Evolutionary conservation across 2,329 filamentous ascomycete species (phyloP).

Genomic region (Aspergillus alliaceus): DNA sequence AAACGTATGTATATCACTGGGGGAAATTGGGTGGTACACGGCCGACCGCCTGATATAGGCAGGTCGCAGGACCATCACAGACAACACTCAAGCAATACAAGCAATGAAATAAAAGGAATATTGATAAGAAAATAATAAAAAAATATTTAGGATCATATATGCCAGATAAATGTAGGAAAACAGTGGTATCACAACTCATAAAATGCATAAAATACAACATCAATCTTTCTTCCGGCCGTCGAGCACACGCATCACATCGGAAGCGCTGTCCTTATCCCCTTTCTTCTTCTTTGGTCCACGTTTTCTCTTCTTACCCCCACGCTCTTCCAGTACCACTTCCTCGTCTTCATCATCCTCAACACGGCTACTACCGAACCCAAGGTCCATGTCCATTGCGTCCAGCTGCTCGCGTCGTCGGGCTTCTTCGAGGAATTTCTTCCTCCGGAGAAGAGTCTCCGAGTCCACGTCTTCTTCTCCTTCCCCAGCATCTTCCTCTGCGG

Average conservation of each 20-base stretch:
- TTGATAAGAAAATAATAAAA: neutral
- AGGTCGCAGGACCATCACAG: neutral
- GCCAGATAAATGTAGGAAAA: neutral
- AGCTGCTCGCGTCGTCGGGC: conserved; percentile 61
- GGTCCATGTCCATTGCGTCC: conserved; percentile 87
- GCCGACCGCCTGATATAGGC: no score
- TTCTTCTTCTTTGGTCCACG: conserved; percentile 57
- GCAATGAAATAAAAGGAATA: neutral
- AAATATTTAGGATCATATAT: neutral
- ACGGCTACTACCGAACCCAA: conserved; percentile 88
- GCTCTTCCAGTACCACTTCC: conserved; percentile 56
- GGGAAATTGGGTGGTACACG: no score
- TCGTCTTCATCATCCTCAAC: conserved; percentile 84
- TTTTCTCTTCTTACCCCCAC: conserved; percentile 46
- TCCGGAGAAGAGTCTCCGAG: conserved; percentile 65
- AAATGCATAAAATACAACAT: neutral
- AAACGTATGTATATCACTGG: no score
- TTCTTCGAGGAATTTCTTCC: conserved; percentile 71
- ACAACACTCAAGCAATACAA: neutral
- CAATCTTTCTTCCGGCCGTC: conserved; percentile 57
- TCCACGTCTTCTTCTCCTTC: conserved; percentile 52
- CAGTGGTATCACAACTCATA: neutral
- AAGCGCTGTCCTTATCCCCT: conserved; percentile 64
- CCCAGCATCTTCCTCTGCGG: conserved; percentile 32
- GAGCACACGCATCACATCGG: conserved; percentile 77